Evolutionary conservation across 225 moss, liverwort and hornwort genomes (phyloP).

Genomic region (Lunularia cruciata): DNA sequence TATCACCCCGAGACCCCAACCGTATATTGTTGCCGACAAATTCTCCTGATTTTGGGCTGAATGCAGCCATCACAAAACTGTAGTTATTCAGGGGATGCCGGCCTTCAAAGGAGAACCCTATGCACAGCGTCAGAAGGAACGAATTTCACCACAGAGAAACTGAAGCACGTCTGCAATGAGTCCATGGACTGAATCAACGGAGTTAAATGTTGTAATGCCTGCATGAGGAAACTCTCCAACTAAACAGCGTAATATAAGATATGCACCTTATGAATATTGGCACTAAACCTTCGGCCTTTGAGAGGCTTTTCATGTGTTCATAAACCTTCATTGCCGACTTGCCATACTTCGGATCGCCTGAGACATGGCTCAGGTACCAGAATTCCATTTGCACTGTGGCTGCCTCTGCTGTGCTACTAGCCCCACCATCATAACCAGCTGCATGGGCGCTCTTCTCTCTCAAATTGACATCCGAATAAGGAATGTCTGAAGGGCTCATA

Average conservation of each 20-base stretch:
- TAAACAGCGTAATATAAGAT: conserved; percentile 1
- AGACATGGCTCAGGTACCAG: conserved; percentile 77
- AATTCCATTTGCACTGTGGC: conserved; percentile 94
- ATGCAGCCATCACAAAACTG: conserved; percentile 9
- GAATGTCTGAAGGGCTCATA: conserved; percentile 69
- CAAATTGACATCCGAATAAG: conserved; percentile 82
- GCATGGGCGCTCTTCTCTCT: conserved; percentile 56
- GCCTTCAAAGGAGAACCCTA: background rate
- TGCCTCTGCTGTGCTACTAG: conserved; percentile 90
- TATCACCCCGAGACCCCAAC: conserved; percentile 94
- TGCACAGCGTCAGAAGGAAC: too few relatives aligned
- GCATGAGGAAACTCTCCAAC: background rate
- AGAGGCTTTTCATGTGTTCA: conserved; percentile 80
- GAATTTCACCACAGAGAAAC: background rate
- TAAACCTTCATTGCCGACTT: conserved; percentile 80
- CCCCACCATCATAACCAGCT: conserved; percentile 68
- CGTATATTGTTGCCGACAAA: conserved; percentile 86
- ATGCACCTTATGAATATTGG: conserved; percentile 87
- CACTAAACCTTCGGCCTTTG: conserved; percentile 89
- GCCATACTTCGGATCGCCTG: conserved; percentile 80
- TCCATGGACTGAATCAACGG: background rate
- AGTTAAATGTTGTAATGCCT: background rate
- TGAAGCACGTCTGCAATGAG: background rate
- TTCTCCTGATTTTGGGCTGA: conserved; percentile 79
- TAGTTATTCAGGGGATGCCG: background rate